These are phyloP conservation scores for Blastobotrys aristatus DNA, from an alignment of 1,139 yeast species.

Conservation along the genomic window DNA sequence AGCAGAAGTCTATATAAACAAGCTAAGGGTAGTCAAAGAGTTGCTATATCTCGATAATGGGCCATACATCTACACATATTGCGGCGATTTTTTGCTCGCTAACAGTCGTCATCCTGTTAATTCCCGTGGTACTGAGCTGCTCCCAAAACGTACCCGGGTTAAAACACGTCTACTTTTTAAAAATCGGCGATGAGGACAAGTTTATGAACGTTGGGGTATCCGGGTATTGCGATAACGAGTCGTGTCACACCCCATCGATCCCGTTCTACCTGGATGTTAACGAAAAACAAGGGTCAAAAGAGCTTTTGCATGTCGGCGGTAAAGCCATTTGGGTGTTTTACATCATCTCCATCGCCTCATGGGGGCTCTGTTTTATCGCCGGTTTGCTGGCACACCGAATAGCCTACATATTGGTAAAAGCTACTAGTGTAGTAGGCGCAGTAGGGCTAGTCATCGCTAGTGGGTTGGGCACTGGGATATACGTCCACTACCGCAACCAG, in stretches of 20 bases:
- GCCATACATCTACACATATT: constrained; percentile 5
- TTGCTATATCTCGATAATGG: neutral
- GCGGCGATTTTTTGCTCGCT: constrained; percentile 1
- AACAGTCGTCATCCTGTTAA: neutral
- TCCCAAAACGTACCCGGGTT: constrained; percentile 2
- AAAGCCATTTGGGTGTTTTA: constrained; percentile 9
- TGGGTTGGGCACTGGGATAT: constrained; percentile 9
- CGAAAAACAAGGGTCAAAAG: neutral
- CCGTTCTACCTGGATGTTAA: constrained; percentile 2
- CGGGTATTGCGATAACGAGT: constrained; percentile 6
- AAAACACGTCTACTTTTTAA: constrained; percentile 5
- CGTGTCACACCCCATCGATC: constrained; percentile 6
- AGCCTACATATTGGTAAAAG: neutral
- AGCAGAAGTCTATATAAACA: neutral
- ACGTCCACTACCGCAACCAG: neutral
- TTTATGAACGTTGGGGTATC: constrained; percentile 2
- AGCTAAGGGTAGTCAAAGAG: neutral
- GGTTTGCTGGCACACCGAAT: constrained; percentile 1
- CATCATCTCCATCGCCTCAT: neutral
- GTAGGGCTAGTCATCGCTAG: neutral
- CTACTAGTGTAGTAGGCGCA: neutral
- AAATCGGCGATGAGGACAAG: constrained; percentile 1
- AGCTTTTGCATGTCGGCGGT: constrained; percentile 4
- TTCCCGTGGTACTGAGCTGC: constrained; percentile 3
- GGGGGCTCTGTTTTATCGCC: constrained; percentile 2